phyloP scores from a whole-genome alignment of 2,329 filamentous ascomycete genomes.

The Cladophialophora bantiana region DNA sequence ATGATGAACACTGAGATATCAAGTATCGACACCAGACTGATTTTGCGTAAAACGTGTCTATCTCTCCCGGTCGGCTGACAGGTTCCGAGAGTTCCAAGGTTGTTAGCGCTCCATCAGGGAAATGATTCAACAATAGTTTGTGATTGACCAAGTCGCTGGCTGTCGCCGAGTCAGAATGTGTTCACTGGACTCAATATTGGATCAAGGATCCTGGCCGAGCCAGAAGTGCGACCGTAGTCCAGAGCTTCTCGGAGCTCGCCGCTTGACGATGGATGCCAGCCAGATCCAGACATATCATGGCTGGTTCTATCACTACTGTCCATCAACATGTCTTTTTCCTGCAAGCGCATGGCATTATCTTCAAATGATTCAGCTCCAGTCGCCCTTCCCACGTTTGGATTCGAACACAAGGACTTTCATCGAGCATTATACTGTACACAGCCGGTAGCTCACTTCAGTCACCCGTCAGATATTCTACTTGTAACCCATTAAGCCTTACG shows the following conservation, averaged over 20 bases:
- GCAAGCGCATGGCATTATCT: not conserved
- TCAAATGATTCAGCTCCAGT: not conserved
- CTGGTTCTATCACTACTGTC: not conserved
- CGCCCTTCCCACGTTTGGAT: not conserved
- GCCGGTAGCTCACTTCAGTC: not conserved
- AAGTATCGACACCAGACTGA: constrained; percentile 4
- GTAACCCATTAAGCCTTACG: too few relatives aligned
- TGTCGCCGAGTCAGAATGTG: not conserved
- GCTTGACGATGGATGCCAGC: not conserved
- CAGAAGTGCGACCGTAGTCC: not conserved
- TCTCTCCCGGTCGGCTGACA: not conserved
- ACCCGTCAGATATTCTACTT: not conserved
- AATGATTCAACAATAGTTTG: not conserved
- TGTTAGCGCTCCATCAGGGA: not conserved
- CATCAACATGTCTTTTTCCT: not conserved
- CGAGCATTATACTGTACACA: too few relatives aligned
- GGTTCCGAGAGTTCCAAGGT: not conserved
- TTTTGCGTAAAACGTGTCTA: not conserved
- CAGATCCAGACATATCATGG: not conserved
- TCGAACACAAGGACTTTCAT: not conserved
- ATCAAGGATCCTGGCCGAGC: not conserved
- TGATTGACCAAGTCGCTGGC: not conserved
- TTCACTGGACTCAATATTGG: not conserved
- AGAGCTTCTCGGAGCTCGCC: constrained; percentile 14
- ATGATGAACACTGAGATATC: constrained; percentile 30